phyloP scores from a whole-genome alignment of 192 early-diverging fungal genomes.

The Dimargaris cristalligena region DNA sequence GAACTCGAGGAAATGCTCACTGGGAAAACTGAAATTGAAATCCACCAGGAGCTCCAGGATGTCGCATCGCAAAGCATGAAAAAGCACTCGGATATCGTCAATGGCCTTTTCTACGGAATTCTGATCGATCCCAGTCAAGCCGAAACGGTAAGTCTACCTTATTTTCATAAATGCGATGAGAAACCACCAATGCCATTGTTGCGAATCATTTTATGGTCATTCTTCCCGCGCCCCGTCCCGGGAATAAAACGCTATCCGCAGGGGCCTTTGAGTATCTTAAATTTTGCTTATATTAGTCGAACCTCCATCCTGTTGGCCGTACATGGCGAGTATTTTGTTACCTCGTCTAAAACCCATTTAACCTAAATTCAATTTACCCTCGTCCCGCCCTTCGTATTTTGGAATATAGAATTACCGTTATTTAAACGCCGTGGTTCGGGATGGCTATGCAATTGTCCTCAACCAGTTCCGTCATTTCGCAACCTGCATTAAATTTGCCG shows the following conservation, averaged over 20 bases:
- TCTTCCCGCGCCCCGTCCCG: no score
- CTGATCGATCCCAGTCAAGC: slow-evolving; percentile 26
- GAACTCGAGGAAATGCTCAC: slow-evolving; percentile 16
- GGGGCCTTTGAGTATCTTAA: no score
- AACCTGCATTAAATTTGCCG: slow-evolving; percentile 18
- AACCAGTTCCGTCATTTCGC: slow-evolving; percentile 21
- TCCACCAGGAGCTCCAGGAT: slow-evolving; percentile 42
- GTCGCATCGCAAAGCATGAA: slow-evolving; percentile 31
- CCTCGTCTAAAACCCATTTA: no score
- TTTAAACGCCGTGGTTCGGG: slow-evolving; percentile 44
- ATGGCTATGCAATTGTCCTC: slow-evolving; percentile 31
- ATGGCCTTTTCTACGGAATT: slow-evolving; percentile 41
- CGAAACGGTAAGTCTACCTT: slow-evolving; percentile 22
- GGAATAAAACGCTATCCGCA: no score
- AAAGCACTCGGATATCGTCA: slow-evolving; percentile 29
- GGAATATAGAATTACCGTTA: slow-evolving; percentile 31
- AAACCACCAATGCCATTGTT: no score
- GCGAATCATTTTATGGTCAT: no score
- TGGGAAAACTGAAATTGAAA: slow-evolving; percentile 34
- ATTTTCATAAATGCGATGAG: no score
- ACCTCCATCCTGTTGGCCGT: no score
- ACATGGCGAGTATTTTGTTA: no score
- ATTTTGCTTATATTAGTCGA: no score
- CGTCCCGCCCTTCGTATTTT: background rate
- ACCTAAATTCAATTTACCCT: no score